Percentiles rank a stretch among this genome's conserved stretches.
Conservation (phyloP, 1,284 basidiomycete species). For the Tausonia pullulans region DNA sequence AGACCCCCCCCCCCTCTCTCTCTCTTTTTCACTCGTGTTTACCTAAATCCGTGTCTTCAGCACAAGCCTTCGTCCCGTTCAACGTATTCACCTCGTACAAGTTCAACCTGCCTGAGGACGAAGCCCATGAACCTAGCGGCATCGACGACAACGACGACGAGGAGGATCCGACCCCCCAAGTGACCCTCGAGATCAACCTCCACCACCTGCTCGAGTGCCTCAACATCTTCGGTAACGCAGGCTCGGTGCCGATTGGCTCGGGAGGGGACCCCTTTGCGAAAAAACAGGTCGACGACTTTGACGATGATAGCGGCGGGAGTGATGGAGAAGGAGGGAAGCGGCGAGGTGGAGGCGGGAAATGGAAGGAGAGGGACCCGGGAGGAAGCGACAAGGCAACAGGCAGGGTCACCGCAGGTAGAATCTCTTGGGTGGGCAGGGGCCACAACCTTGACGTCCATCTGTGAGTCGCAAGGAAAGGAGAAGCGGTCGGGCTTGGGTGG, state of each 20-base stretch:
- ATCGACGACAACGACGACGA: constrained; percentile 28
- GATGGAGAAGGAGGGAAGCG: constrained; percentile 26
- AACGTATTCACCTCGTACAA: constrained; percentile 66
- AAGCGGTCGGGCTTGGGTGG: background rate
- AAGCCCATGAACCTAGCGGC: constrained; percentile 16
- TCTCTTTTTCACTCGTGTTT: background rate
- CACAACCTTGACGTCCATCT: constrained; percentile 66
- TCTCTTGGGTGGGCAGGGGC: constrained; percentile 69
- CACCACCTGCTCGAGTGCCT: constrained; percentile 74
- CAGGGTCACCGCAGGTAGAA: constrained; percentile 58
- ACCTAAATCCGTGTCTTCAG: constrained; percentile 35
- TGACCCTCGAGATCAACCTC: constrained; percentile 59
- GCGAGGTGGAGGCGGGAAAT: constrained; percentile 22
- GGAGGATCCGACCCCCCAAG: constrained; percentile 21
- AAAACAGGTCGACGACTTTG: constrained; percentile 29
- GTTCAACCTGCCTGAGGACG: constrained; percentile 39
- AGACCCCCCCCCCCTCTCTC: background rate
- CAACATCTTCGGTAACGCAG: constrained; percentile 62
- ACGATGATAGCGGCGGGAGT: constrained; percentile 38
- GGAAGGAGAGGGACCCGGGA: constrained; percentile 14
- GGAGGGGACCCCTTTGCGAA: constrained; percentile 15
- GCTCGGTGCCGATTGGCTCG: constrained; percentile 5
- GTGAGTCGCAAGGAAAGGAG: constrained; percentile 41
- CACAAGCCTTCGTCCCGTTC: constrained; percentile 70
- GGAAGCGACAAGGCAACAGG: constrained; percentile 11